Percentiles rank a stretch among this genome's conserved stretches.
Conservation (phyloP, 306 rosid genomes). For the Pachyrhizus erosus region DNA sequence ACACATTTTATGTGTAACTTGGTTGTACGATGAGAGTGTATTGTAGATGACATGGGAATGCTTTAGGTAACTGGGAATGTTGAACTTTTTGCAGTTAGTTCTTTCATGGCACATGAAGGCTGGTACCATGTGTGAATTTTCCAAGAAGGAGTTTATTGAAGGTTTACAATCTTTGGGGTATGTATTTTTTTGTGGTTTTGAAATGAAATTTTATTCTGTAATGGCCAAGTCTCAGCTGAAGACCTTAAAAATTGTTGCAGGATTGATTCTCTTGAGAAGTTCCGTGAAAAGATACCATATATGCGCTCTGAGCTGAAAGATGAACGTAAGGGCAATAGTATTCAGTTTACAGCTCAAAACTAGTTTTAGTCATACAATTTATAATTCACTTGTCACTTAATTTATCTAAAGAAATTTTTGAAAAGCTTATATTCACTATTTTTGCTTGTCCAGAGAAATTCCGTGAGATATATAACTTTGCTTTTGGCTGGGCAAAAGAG, state of each 20-base stretch:
- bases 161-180: conserved; percentile 96
- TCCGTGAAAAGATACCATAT: conserved; percentile 84
- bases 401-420: conserved; percentile 24
- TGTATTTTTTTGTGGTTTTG: conserved; percentile 10
- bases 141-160: conserved; percentile 88
- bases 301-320: conserved; percentile 96
- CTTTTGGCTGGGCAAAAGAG: conserved; percentile 99
- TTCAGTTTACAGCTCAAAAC: conserved; percentile 17
- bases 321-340: conserved; percentile 70
- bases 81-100: conserved; percentile 75
- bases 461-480: conserved; percentile 94
- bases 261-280: conserved; percentile 93
- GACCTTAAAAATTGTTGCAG: conserved; percentile 59
- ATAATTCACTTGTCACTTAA: conserved; percentile 21
- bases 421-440: conserved; percentile 33
- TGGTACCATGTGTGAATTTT: conserved; percentile 97
- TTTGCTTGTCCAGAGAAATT: conserved; percentile 81
- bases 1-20: background rate
- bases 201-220: conserved; percentile 12
- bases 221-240: conserved; percentile 15
- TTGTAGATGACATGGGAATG: conserved; percentile 1
- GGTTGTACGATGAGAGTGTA: background rate
- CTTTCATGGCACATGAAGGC: conserved; percentile 99
- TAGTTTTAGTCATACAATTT: conserved; percentile 29
- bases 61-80: conserved; percentile 36